phyloP scores from a whole-genome alignment of 169 alveolate genomes.

The Cryptosporidium ubiquitum region DNA sequence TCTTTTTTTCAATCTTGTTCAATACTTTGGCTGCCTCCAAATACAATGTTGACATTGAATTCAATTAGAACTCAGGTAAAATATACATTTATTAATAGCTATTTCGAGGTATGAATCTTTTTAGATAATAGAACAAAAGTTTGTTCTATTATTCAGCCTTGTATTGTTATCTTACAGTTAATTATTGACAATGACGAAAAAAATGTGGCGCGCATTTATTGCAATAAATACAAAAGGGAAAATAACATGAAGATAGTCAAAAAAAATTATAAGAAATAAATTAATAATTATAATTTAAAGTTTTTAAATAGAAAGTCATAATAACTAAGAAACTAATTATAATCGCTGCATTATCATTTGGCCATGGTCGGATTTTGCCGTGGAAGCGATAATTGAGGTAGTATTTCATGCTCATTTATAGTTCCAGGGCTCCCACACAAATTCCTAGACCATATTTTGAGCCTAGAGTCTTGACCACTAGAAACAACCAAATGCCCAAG shows the following conservation, averaged over 20 bases:
- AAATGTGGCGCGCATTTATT: constrained; percentile 1
- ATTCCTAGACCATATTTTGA: constrained; percentile 68
- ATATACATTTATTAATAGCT: not conserved
- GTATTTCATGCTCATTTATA: constrained; percentile 63
- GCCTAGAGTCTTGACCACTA: constrained; percentile 84
- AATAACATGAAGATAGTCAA: not conserved
- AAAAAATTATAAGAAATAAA: too few species aligned
- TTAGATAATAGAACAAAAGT: not conserved
- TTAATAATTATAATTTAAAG: too few species aligned
- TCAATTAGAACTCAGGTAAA: not conserved
- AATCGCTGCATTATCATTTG: not conserved
- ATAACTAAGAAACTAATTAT: not conserved
- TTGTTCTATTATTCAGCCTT: not conserved
- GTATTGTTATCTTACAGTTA: not conserved
- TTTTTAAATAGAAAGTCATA: not conserved
- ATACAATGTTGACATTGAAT: constrained; percentile 44
- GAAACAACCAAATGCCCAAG: constrained; percentile 89
- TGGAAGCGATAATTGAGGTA: constrained; percentile 58
- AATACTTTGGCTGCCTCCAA: constrained; percentile 58
- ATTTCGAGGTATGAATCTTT: not conserved
- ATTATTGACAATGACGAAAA: not conserved
- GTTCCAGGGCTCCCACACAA: constrained; percentile 67
- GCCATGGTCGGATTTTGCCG: not conserved
- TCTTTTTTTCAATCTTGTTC: constrained; percentile 31
- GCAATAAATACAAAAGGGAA: not conserved